Evolutionary conservation across 2,329 filamentous ascomycete genomes (phyloP), one percentile per base, ranked within the genome.

Genomic region (Fusarium decemcellulare): DNA sequence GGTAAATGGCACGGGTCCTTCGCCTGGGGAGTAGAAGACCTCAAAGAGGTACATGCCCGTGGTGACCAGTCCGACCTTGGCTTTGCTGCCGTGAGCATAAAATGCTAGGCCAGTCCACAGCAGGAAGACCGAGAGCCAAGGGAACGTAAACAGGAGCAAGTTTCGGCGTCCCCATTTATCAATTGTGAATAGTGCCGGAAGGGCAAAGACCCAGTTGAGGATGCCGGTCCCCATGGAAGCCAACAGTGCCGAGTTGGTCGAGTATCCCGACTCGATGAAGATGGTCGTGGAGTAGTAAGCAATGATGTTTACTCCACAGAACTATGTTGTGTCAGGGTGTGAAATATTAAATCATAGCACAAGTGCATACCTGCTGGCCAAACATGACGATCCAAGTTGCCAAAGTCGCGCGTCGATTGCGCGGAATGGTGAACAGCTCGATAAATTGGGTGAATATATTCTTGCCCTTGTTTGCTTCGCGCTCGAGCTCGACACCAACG

Each of bases 221-320:
- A 54, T 54, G 1, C 37, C 37, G 1, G 51, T 43, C n/a, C 51
- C 51, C 51, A 54, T 54, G 8, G 51, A 54, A 9, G 51, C 51
- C 12, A 54, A 8, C n/a, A 54, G 51, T 9, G 51, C 51, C n/a
- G 51, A 54, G 51, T 40, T 54, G 27, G 51, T 54, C 27, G 51
- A 54, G 27, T 54, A 54, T 8, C 51, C 51, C 16, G 51, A 54
- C 29, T 54, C 51, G 12, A 54, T 54, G 15, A 54, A 54, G 37
- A 43, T 54, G 27, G 51, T 54, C 8, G 51, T 54, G 9, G 51
- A 54, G n/a, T 54, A 54, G 51, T 54, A 54, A 6, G 51, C 51
- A 32, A 54, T 54, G 37, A 54, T 54, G 2, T 54, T 54, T 8
- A 54, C 51, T 8, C 51, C 37, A 15, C 37, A 54, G 9, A 54